phyloP scores from a whole-genome alignment of 1,139 yeast species.

The Blastobotrys serpentis region DNA sequence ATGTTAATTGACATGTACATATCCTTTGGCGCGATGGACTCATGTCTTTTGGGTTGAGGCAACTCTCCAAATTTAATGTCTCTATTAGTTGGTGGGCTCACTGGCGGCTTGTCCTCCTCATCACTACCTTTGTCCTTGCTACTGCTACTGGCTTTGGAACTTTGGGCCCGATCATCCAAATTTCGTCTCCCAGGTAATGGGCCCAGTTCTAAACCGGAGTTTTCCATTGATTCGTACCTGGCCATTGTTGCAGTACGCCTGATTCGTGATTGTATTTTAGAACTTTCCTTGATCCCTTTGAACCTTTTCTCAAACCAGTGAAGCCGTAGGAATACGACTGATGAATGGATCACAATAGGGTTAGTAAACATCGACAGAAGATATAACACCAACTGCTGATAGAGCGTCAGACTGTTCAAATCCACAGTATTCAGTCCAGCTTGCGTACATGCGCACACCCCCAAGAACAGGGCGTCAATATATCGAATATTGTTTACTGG shows the following conservation, averaged over 20 bases:
- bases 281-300: conserved; percentile 71
- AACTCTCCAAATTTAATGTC: conserved; percentile 45
- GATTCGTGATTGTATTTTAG: conserved; percentile 74
- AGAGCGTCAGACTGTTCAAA: conserved; percentile 57
- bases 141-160: background rate
- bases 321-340: conserved; percentile 72
- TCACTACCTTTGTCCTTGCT: background rate
- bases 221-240: background rate
- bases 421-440: conserved; percentile 87
- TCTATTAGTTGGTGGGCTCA: conserved; percentile 19
- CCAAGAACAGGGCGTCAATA: conserved; percentile 75
- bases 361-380: conserved; percentile 62
- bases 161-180: background rate
- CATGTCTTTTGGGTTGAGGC: conserved; percentile 45
- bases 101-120: conserved; percentile 14
- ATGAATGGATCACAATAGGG: conserved; percentile 86
- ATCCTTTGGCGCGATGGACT: conserved; percentile 73
- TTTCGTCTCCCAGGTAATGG: background rate
- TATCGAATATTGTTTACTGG: conserved; percentile 65
- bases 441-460: conserved; percentile 79
- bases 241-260: conserved; percentile 76
- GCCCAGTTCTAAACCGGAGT: background rate
- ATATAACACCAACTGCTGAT: conserved; percentile 62
- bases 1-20: conserved; percentile 80
- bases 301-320: conserved; percentile 89